Conservation (phyloP, 2,329 filamentous ascomycete species). For the Sclerotinia nivalis region DNA sequence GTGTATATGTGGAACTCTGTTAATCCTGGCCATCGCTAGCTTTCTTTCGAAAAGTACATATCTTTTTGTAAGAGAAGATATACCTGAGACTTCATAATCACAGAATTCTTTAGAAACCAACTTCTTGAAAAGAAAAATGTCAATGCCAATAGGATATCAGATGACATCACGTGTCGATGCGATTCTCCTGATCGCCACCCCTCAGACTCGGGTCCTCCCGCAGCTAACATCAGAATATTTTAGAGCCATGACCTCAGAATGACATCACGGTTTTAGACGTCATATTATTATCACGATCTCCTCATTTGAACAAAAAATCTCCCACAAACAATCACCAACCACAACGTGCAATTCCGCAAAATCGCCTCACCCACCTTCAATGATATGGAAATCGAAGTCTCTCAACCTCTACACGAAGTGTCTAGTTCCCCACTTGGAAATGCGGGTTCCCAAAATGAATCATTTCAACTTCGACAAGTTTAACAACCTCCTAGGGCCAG, state of each 20-base stretch:
- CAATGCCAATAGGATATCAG: no score
- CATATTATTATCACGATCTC: background rate
- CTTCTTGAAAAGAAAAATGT: no score
- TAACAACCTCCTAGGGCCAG: background rate
- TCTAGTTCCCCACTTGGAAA: no score
- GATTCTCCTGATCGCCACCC: background rate
- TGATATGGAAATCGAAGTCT: background rate
- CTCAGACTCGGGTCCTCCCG: constrained; percentile 4
- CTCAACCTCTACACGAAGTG: no score
- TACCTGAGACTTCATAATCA: background rate
- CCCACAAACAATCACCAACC: background rate
- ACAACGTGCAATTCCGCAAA: background rate
- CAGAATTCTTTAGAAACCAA: background rate
- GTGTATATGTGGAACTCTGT: background rate
- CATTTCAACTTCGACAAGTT: no score
- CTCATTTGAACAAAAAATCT: background rate
- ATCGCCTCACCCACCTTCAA: background rate
- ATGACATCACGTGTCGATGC: background rate
- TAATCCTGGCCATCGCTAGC: background rate
- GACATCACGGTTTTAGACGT: background rate
- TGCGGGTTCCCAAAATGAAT: background rate
- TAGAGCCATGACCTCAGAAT: background rate
- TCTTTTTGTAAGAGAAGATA: background rate
- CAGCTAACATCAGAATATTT: background rate
- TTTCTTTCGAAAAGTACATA: background rate